Evolutionary conservation across 805 yeast genomes (phyloP), one percentile per base, ranked within the genome.

Genomic region (Candida wancherniae): DNA sequence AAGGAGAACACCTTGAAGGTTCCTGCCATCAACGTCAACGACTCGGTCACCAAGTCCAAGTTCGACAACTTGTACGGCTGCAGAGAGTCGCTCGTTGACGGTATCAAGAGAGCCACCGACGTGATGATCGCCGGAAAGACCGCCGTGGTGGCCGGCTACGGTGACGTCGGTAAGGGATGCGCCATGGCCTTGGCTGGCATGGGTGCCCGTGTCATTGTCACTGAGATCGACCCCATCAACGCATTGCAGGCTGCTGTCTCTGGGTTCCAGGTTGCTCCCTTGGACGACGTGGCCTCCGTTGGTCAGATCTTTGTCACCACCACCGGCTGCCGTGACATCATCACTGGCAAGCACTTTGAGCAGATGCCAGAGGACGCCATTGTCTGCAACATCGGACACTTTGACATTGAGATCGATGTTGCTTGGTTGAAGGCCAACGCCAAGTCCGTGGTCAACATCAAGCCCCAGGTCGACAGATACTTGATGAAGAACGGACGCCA

Each of bases 161-260:
- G 98, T 79, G 98, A 90, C 64, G 98, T 90, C 61, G 98, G 98
- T 75, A 90, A 90, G 75, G 98, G 98, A 68, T 90, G 98, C 79
- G 97, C 96, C 65, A 83, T 87, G 85, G 95, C 98, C 48, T 79
- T 92, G 58, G 82, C 85, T 72, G 88, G 94, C 62, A 88, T 90
- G 97, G 98, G 98, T 75, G 96, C 98, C 50, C 84, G 96, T 69
- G 98, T 90, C 54, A 77, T 92, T 49, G 87, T 90, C 58, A 83
- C 97, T 51, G 98, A 90, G 76, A 74, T 90, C 57, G 98, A 90
- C 70, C 98, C 98, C 61, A 90, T 90, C 73, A 90, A 90, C 67
- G 98, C 98, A 51, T 77, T 90, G 58, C 98, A 90, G 77, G 98
- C 98, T 52, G 97, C 97, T 53, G 97, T 92, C 67, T 84, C 90